These are phyloP conservation scores for Trametes elegans DNA, from an alignment of 768 basidiomycete genomes.

Conservation along the genomic window DNA sequence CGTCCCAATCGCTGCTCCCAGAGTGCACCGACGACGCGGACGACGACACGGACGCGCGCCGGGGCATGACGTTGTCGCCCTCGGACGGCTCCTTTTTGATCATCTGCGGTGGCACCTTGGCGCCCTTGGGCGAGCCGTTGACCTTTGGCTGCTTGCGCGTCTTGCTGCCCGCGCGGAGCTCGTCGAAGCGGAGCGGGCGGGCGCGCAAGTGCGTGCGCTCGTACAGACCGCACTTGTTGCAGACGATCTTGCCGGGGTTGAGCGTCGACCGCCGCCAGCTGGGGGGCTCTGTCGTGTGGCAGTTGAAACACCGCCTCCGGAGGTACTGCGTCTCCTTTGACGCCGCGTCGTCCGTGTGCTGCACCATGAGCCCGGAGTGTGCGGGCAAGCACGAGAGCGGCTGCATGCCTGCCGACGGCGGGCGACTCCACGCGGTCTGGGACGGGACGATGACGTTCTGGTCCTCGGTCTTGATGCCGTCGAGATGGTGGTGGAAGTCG, in stretches of 20 bases:
- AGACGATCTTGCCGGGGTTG: slow-evolving; percentile 90
- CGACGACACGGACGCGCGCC: slow-evolving; percentile 65
- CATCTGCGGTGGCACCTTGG: slow-evolving; percentile 33
- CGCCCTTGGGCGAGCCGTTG: slow-evolving; percentile 28
- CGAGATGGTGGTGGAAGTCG: slow-evolving; percentile 43
- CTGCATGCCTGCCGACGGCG: slow-evolving; percentile 32
- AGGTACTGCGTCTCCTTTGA: slow-evolving; percentile 91
- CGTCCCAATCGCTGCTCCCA: slow-evolving; percentile 79
- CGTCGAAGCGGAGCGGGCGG: slow-evolving; percentile 82
- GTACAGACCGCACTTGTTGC: slow-evolving; percentile 92
- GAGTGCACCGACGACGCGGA: slow-evolving; percentile 53
- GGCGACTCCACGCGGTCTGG: slow-evolving; percentile 50
- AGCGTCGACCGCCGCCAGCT: slow-evolving; percentile 86
- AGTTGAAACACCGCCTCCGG: slow-evolving; percentile 85
- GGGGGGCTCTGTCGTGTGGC: slow-evolving; percentile 88
- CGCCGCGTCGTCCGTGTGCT: slow-evolving; percentile 88
- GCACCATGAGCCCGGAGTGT: slow-evolving; percentile 60
- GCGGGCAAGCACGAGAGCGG: slow-evolving; percentile 39
- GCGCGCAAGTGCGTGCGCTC: slow-evolving; percentile 86
- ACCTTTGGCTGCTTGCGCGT: slow-evolving; percentile 56
- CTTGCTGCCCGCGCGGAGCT: slow-evolving; percentile 84
- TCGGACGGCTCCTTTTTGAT: slow-evolving; percentile 65
- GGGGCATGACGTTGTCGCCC: slow-evolving; percentile 36
- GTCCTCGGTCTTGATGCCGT: slow-evolving; percentile 69
- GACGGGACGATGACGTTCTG: slow-evolving; percentile 61